Evolutionary conservation across 2,329 filamentous ascomycete species (phyloP).

Genomic region (Neonectria magnoliae): DNA sequence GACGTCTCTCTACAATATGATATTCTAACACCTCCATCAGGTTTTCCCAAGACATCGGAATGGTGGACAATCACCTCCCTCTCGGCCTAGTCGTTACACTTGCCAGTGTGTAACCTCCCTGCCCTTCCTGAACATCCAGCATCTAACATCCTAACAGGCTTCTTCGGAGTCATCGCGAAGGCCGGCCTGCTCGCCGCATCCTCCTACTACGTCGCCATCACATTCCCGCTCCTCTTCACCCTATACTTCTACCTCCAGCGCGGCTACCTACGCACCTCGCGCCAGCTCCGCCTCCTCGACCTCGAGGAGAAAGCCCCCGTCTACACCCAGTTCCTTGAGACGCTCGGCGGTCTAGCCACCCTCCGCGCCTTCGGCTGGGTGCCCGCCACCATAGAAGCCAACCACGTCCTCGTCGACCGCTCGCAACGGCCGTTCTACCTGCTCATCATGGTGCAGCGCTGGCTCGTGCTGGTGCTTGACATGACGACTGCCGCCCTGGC

Average conservation of each 20-base stretch:
- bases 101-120: constrained; percentile 45
- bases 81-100: constrained; percentile 46
- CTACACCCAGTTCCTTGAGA: constrained; percentile 56
- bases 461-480: constrained; percentile 63
- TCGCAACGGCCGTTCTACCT: constrained; percentile 68
- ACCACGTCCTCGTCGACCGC: constrained; percentile 58
- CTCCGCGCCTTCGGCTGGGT: constrained; percentile 65
- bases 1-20: background rate
- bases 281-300: constrained; percentile 54
- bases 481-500: constrained; percentile 59
- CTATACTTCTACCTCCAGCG: constrained; percentile 56
- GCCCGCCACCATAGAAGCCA: constrained; percentile 51
- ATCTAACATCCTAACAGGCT: constrained; percentile 39
- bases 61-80: constrained; percentile 55
- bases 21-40: constrained; percentile 29
- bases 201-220: constrained; percentile 49
- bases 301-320: constrained; percentile 54
- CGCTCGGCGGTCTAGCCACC: constrained; percentile 57
- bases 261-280: constrained; percentile 54
- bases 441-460: constrained; percentile 65
- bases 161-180: constrained; percentile 44
- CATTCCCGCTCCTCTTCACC: constrained; percentile 54
- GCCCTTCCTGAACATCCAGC: background rate
- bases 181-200: constrained; percentile 39
- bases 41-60: constrained; percentile 56